Percentiles rank a stretch among this genome's conserved stretches.
Evolutionary conservation across 345 rosid genomes (phyloP).

Genomic region (Hibiscus tridactylites): DNA sequence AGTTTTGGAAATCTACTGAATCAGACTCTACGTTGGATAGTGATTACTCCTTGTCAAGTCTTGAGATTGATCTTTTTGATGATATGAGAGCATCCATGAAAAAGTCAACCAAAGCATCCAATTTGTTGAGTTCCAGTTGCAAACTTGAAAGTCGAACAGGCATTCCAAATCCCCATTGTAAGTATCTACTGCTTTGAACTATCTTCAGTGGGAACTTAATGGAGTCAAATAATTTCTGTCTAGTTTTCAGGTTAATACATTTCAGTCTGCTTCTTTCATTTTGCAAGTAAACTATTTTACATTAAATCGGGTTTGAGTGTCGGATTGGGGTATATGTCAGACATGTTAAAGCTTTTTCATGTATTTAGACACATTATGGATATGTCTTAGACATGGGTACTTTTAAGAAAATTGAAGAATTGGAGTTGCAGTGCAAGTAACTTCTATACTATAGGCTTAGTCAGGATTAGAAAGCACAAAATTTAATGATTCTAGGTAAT

Average conservation of each 20-base stretch:
- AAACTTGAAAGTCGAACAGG: conserved; percentile 12
- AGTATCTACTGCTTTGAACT: not conserved
- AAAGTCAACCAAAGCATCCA: conserved; percentile 1
- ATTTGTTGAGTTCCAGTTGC: conserved; percentile 4
- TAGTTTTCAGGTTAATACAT: not conserved
- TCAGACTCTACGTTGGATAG: conserved; percentile 13
- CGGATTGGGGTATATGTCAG: not conserved
- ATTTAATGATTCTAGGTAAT: not conserved
- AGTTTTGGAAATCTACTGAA: conserved; percentile 20
- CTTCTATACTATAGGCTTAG: not conserved
- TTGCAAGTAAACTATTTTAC: not conserved
- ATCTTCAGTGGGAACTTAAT: not conserved
- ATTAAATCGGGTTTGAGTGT: not conserved
- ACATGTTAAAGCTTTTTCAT: no score
- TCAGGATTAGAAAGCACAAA: not conserved
- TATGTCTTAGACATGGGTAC: no score
- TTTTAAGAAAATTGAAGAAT: no score
- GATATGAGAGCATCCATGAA: conserved; percentile 23
- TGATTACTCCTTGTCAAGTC: conserved; percentile 30
- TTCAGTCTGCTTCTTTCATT: no score
- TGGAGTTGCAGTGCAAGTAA: no score
- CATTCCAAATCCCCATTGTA: conserved; percentile 16
- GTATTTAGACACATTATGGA: no score
- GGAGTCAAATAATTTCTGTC: not conserved
- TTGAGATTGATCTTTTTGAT: conserved; percentile 39